These are phyloP conservation scores for Malus sylvestris DNA, from an alignment of 306 rosid species.

Conservation along the genomic window DNA sequence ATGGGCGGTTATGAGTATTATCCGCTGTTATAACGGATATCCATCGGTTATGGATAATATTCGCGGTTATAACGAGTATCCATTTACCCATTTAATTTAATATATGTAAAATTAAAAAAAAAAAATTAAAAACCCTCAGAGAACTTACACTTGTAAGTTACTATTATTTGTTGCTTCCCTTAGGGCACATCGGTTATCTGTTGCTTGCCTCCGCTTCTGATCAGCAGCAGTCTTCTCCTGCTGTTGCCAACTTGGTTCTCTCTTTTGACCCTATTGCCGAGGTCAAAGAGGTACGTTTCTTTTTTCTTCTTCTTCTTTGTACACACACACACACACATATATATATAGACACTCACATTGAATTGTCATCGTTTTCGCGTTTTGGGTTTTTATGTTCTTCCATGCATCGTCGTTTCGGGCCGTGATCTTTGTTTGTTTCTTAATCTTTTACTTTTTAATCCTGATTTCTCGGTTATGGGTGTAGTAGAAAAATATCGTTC, in stretches of 20 bases:
- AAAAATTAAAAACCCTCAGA: too few species aligned
- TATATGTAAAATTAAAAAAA: too few species aligned
- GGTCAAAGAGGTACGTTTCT: conserved; percentile 32
- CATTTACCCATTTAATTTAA: too few species aligned
- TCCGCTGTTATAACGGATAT: too few species aligned
- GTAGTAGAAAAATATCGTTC: too few species aligned
- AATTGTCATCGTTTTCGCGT: conserved; percentile 1
- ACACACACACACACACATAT: too few species aligned
- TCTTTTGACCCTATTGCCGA: conserved; percentile 61
- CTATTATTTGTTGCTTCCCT: too few species aligned
- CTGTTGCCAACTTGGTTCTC: conserved; percentile 58
- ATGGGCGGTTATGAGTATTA: too few species aligned
- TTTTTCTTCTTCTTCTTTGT: not conserved
- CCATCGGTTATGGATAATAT: too few species aligned
- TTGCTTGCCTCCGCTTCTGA: not conserved
- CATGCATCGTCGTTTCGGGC: not conserved
- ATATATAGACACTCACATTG: not conserved
- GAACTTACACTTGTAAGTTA: too few species aligned
- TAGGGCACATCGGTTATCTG: too few species aligned
- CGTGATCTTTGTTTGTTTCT: not conserved
- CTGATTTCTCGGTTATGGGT: not conserved
- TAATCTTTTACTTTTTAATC: not conserved
- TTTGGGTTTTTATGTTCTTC: not conserved
- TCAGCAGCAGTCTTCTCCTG: conserved; percentile 23
- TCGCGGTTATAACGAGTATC: too few species aligned